Conservation (phyloP, 2,329 filamentous ascomycete species). For the Botrytis elliptica region DNA sequence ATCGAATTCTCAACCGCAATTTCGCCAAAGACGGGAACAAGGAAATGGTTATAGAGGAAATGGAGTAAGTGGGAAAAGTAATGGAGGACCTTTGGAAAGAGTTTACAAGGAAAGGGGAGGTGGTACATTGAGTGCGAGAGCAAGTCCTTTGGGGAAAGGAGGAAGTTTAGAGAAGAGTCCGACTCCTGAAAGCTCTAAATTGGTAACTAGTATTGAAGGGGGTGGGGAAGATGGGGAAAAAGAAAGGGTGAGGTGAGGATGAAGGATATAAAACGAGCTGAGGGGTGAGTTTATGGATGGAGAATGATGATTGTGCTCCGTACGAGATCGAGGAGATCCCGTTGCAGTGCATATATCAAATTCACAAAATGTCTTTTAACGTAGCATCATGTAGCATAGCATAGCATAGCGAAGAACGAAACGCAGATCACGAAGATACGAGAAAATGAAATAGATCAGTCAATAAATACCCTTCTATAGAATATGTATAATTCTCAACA, state of each 20-base stretch:
- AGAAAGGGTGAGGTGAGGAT: not conserved
- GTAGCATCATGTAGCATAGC: not conserved
- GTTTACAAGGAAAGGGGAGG: not conserved
- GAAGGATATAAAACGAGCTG: not conserved
- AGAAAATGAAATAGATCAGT: not conserved
- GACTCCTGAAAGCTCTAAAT: not conserved
- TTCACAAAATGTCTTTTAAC: not conserved
- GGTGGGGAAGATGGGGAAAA: not conserved
- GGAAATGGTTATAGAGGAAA: not conserved
- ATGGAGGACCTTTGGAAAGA: not conserved
- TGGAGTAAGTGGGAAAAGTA: not conserved
- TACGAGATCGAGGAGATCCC: not conserved
- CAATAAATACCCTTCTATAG: not conserved
- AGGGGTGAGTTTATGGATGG: not conserved
- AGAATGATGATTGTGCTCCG: not conserved
- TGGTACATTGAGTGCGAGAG: not conserved
- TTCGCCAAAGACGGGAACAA: not conserved
- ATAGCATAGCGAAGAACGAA: not conserved
- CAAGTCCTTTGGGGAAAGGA: slow-evolving; percentile 14
- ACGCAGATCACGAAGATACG: not conserved
- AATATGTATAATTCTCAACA: not conserved
- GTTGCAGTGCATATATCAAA: not conserved
- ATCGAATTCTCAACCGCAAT: not conserved
- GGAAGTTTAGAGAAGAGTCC: slow-evolving; percentile 1
- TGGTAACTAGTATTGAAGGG: not conserved